phyloP scores from a whole-genome alignment of 1,284 basidiomycete species.

The Cryptococcus sp. region DNA sequence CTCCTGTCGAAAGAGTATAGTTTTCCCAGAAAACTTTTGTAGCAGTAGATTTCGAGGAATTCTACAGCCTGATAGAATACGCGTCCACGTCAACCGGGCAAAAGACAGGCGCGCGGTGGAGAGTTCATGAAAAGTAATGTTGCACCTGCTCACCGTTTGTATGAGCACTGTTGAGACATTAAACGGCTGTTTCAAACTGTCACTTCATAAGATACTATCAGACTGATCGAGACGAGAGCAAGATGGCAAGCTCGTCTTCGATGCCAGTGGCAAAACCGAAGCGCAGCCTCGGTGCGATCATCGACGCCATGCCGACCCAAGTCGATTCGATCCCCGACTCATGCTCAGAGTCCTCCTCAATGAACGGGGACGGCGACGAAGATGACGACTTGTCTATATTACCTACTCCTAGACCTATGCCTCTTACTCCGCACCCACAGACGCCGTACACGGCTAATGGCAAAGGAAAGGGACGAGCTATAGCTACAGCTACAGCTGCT shows the following conservation, averaged over 20 bases:
- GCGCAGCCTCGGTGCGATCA: constrained; percentile 17
- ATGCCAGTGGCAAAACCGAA: background rate
- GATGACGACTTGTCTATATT: background rate
- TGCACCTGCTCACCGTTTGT: constrained; percentile 2
- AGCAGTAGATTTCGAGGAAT: too few relatives aligned
- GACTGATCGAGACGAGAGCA: too few relatives aligned
- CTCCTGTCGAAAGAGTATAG: too few relatives aligned
- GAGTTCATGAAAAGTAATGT: constrained; percentile 8
- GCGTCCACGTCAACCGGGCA: background rate
- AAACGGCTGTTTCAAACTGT: background rate
- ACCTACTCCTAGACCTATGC: constrained; percentile 11
- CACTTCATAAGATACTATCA: background rate
- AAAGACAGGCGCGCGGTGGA: constrained; percentile 13
- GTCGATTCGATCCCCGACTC: constrained; percentile 29
- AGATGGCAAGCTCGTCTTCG: too few relatives aligned
- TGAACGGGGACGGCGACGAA: constrained; percentile 17
- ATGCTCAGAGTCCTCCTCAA: constrained; percentile 23
- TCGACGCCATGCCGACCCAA: constrained; percentile 23
- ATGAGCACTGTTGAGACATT: background rate
- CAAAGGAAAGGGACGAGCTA: constrained; percentile 8
- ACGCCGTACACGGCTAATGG: background rate
- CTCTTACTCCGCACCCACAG: constrained; percentile 8
- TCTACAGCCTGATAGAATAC: too few relatives aligned
- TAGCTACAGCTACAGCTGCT: constrained; percentile 6
- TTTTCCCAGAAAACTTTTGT: too few relatives aligned